A percentile compares a stretch with the other conserved stretches of the same genome.
Evolutionary conservation across 2,329 filamentous ascomycete species (phyloP).

Genomic region (Hypoxylon sp.): DNA sequence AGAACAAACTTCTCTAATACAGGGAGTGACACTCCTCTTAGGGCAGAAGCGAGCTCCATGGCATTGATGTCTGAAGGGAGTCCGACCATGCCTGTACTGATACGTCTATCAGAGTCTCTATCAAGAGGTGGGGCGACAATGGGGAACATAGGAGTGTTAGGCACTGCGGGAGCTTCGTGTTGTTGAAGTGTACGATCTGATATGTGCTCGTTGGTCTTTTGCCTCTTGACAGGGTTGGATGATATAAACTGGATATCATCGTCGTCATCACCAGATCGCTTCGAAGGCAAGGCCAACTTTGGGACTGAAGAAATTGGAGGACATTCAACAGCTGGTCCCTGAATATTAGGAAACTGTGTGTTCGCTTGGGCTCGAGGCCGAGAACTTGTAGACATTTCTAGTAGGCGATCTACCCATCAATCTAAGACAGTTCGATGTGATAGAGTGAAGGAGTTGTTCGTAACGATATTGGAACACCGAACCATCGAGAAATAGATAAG

Average conservation of each 20-base stretch:
- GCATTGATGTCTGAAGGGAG: constrained; percentile 50
- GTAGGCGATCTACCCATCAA: constrained; percentile 16
- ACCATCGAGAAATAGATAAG: constrained; percentile 14
- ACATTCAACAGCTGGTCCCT: constrained; percentile 11
- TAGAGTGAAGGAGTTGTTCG: neutral
- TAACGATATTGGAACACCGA: constrained; percentile 7
- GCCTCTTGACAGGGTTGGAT: constrained; percentile 60
- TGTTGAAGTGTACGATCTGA: constrained; percentile 10
- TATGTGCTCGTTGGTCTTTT: constrained; percentile 48
- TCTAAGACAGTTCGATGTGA: neutral
- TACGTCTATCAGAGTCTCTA: constrained; percentile 49
- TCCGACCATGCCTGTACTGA: constrained; percentile 55
- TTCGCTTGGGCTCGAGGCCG: constrained; percentile 24
- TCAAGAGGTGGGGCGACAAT: constrained; percentile 25
- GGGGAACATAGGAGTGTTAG: constrained; percentile 22
- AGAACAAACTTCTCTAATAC: constrained; percentile 55
- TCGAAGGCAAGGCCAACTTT: constrained; percentile 44
- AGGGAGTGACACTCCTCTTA: constrained; percentile 55
- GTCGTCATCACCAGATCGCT: constrained; percentile 59
- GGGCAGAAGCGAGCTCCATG: constrained; percentile 50
- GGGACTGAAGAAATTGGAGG: constrained; percentile 4
- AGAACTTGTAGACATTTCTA: constrained; percentile 39
- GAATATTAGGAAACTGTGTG: constrained; percentile 14
- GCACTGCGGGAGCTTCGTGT: constrained; percentile 17
- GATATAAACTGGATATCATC: constrained; percentile 63